A percentile compares a stretch with the other conserved stretches of the same genome.
phyloP scores from a whole-genome alignment of 768 basidiomycete genomes.

The Panaeolus papilionaceus region DNA sequence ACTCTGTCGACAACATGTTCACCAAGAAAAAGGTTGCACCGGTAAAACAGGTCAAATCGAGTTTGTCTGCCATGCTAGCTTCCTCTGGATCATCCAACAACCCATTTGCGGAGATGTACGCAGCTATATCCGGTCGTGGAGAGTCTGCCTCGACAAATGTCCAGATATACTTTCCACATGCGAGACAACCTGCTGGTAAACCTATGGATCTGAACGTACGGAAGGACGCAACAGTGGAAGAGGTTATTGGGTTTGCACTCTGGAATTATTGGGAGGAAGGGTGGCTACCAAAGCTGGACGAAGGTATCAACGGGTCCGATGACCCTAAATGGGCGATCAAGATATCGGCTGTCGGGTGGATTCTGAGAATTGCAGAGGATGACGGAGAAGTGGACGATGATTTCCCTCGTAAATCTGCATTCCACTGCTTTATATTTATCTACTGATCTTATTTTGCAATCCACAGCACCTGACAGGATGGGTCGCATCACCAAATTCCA shows the following conservation, averaged over 20 bases:
- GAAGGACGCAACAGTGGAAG: conserved; percentile 91
- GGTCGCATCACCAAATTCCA: conserved; percentile 88
- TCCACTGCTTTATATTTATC: background rate
- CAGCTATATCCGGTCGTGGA: conserved; percentile 80
- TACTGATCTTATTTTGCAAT: conserved; percentile 19
- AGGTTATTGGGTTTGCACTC: conserved; percentile 91
- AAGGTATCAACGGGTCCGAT: conserved; percentile 62
- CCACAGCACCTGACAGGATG: conserved; percentile 87
- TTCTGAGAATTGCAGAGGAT: conserved; percentile 91
- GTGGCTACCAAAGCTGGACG: conserved; percentile 79
- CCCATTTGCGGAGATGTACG: conserved; percentile 89
- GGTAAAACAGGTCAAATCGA: conserved; percentile 56
- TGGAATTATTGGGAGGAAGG: conserved; percentile 95
- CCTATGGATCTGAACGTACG: conserved; percentile 78
- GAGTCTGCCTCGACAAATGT: conserved; percentile 68
- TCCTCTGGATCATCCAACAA: conserved; percentile 72
- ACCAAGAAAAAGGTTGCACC: conserved; percentile 55
- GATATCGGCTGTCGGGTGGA: conserved; percentile 88
- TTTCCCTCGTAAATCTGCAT: conserved; percentile 80
- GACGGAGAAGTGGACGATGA: conserved; percentile 99
- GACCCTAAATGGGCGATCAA: conserved; percentile 64
- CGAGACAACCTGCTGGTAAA: conserved; percentile 61
- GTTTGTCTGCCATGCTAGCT: conserved; percentile 77
- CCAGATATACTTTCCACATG: conserved; percentile 87
- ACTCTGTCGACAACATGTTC: conserved; percentile 45